phyloP scores from a whole-genome alignment of 306 rosid genomes.

The Cucurbita argyrosperma region DNA sequence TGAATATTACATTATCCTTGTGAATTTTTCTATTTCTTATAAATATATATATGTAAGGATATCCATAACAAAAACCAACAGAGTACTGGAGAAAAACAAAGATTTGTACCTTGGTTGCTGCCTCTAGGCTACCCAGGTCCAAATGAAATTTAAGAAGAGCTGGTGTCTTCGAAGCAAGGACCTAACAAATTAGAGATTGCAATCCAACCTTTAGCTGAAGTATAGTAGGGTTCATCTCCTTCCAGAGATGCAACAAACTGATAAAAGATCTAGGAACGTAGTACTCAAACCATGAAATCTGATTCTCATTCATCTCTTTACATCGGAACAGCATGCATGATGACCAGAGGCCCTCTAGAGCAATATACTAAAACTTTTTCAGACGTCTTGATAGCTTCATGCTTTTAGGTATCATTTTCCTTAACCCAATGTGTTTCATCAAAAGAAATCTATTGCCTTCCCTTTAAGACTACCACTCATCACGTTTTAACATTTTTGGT shows the following conservation, averaged over 20 bases:
- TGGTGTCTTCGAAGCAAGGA: constrained; percentile 69
- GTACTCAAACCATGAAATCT: background rate
- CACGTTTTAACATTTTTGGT: background rate
- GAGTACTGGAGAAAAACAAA: background rate
- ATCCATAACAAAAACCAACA: background rate
- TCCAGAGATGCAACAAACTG: background rate
- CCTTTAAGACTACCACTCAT: background rate
- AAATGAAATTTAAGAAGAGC: constrained; percentile 73
- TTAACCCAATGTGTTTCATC: background rate
- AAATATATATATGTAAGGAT: background rate
- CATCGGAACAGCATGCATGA: background rate
- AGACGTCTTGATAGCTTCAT: background rate
- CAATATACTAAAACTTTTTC: background rate
- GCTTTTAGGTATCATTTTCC: background rate
- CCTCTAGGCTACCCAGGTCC: constrained; percentile 76
- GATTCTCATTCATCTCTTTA: constrained; percentile 1
- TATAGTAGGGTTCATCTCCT: background rate
- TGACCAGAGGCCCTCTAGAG: background rate
- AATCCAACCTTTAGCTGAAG: constrained; percentile 4
- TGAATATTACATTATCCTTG: background rate
- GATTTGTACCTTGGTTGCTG: constrained; percentile 59
- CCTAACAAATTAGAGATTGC: constrained; percentile 26
- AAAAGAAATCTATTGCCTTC: background rate
- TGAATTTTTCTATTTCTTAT: background rate
- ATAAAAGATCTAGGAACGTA: background rate